Conservation (phyloP, 2,329 filamentous ascomycete species). For the Calonectria pauciramosa region DNA sequence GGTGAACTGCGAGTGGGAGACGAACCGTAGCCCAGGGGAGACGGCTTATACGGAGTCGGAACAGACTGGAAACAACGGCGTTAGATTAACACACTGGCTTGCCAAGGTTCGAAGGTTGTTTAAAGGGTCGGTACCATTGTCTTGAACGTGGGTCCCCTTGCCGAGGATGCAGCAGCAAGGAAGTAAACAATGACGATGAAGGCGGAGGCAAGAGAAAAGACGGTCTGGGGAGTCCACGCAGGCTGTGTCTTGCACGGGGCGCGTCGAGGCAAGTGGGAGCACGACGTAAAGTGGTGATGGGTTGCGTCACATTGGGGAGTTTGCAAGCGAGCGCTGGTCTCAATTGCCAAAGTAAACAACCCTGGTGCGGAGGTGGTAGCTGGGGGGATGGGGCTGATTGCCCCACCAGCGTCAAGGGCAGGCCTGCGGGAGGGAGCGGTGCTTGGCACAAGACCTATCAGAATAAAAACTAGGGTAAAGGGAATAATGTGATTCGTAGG, state of each 20-base stretch:
- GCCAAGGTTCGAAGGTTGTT: constrained; percentile 41
- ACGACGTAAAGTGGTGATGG: constrained; percentile 23
- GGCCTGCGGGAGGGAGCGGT: background rate
- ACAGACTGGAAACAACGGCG: constrained; percentile 60
- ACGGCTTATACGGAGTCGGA: constrained; percentile 75
- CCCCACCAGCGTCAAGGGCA: constrained; percentile 12
- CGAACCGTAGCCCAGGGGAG: constrained; percentile 79
- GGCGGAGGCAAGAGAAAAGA: constrained; percentile 18
- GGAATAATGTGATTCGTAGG: background rate
- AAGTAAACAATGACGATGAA: constrained; percentile 37
- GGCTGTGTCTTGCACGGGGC: constrained; percentile 12
- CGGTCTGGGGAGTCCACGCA: background rate
- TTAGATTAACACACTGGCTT: constrained; percentile 45
- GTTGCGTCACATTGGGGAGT: constrained; percentile 37
- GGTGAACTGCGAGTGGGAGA: constrained; percentile 72
- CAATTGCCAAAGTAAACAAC: constrained; percentile 43
- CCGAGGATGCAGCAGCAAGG: constrained; percentile 34
- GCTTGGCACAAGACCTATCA: background rate
- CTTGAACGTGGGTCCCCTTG: constrained; percentile 44
- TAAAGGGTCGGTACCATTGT: constrained; percentile 48
- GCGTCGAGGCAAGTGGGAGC: constrained; percentile 14
- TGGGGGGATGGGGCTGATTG: constrained; percentile 32
- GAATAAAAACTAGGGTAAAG: background rate
- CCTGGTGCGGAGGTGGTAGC: constrained; percentile 34
- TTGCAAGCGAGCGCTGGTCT: constrained; percentile 32